Evolutionary conservation across 345 rosid genomes (phyloP), one percentile per base, ranked within the genome.

Genomic region (Iberis pinnata): DNA sequence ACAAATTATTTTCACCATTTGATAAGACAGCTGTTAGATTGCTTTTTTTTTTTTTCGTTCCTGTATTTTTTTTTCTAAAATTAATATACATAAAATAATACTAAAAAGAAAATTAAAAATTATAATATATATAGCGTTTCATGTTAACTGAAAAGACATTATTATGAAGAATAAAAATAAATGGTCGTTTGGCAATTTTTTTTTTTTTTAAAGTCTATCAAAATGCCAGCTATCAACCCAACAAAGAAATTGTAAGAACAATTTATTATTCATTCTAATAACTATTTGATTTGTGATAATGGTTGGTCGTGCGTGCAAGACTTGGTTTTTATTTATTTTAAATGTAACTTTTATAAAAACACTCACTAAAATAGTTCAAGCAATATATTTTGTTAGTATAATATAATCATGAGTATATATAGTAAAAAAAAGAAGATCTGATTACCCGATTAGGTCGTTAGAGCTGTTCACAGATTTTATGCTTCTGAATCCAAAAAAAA

Each of bases 221-320:
- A 42, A 32, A 14, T 68, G 72, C 67, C 72, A 54, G 72, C 72
- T 61, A 61, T n/a, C 57, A 24, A 54, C 72, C 72, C 58, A 54
- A 68, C 72, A 60, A 41, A 40, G 14, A 60, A 46, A 47, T 54
- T 18, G 37, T 11, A 60, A 42, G 4, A 59, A 52, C 18, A 35
- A 32, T 37, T 18, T 53, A 60, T 24, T 22, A 22, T 22, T 49
- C 16, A 45, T n/a, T 41, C 46, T 12, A 48, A 14, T 29, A 14
- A 53, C 53, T 24, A 14, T 41, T 50, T 36, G 53, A 52, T 58
- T 29, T 52, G 45, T 46, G 27, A 61, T 47, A 56, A 47, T 60
- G 62, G 13, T 47, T 54, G 58, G 62, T 60, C 72, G 72, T 68
- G 72, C 72, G 72, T 49, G 72, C 72, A 68, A 67, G 61, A 61